A percentile compares a stretch with the other conserved stretches of the same genome.
Evolutionary conservation across 1,284 basidiomycete species (phyloP).

Genomic region (Malassezia psittaci): DNA sequence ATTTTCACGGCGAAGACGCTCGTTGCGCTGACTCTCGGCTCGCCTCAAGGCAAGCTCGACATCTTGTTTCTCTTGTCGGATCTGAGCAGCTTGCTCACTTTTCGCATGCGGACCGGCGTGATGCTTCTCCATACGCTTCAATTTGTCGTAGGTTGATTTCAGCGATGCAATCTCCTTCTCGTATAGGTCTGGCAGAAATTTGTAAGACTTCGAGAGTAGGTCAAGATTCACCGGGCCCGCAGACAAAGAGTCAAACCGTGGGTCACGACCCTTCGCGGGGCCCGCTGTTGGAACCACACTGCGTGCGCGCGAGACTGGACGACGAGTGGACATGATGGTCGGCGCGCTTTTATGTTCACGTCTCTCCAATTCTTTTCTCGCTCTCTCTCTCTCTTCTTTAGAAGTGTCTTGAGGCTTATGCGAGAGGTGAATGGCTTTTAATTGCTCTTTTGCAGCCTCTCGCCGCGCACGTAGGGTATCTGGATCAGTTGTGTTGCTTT

Average conservation of each 20-base stretch:
- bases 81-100: slow-evolving; percentile 50
- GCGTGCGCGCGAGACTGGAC: slow-evolving; percentile 68
- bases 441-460: slow-evolving; percentile 16
- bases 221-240: slow-evolving; percentile 62
- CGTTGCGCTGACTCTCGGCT: slow-evolving; percentile 56
- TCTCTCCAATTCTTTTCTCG: slow-evolving; percentile 33
- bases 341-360: slow-evolving; percentile 83
- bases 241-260: slow-evolving; percentile 67
- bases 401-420: too few relatives aligned
- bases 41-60: slow-evolving; percentile 70
- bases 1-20: slow-evolving; percentile 61
- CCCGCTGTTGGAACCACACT: slow-evolving; percentile 60
- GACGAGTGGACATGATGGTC: slow-evolving; percentile 71
- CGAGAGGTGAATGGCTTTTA: background rate
- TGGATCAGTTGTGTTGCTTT: slow-evolving; percentile 17
- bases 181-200: slow-evolving; percentile 65
- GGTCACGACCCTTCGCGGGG: slow-evolving; percentile 61
- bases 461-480: slow-evolving; percentile 22
- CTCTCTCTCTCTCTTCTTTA: slow-evolving; percentile 5
- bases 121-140: slow-evolving; percentile 58
- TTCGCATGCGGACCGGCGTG: slow-evolving; percentile 58
- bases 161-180: slow-evolving; percentile 61
- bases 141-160: slow-evolving; percentile 60
- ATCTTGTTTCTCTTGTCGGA: slow-evolving; percentile 60
- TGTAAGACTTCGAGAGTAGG: slow-evolving; percentile 66